These are phyloP conservation scores for Maudiozyma humilis DNA, from an alignment of 1,139 yeast genomes.

Conservation along the genomic window DNA sequence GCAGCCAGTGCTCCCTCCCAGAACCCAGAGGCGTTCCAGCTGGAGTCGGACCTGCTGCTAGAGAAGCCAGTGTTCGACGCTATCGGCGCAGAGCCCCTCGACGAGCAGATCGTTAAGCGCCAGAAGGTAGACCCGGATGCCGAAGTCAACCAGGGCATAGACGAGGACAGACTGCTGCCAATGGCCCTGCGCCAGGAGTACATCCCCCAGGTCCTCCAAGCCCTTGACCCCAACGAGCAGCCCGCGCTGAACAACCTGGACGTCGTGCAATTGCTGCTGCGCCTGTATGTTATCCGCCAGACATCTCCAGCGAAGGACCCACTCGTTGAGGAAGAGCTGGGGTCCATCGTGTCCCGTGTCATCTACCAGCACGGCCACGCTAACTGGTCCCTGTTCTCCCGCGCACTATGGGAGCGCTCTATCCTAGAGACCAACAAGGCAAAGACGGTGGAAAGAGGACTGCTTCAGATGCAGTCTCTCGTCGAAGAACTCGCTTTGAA, in stretches of 20 bases:
- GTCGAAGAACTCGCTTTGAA: conserved; percentile 82
- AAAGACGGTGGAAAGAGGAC: conserved; percentile 87
- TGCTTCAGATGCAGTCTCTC: conserved; percentile 83
- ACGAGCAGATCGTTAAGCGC: conserved; percentile 34
- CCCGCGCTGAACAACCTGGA: conserved; percentile 68
- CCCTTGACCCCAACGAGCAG: conserved; percentile 73
- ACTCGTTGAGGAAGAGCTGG: conserved; percentile 71
- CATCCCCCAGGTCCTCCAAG: conserved; percentile 49
- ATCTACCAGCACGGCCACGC: conserved; percentile 39
- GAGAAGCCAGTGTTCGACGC: conserved; percentile 67
- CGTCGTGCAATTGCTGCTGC: conserved; percentile 58
- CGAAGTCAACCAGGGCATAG: conserved; percentile 17
- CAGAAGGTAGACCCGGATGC: conserved; percentile 30
- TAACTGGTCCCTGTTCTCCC: conserved; percentile 66
- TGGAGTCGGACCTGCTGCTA: conserved; percentile 71
- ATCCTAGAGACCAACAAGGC: conserved; percentile 71
- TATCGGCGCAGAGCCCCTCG: conserved; percentile 42
- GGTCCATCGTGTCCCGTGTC: conserved; percentile 66
- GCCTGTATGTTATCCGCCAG: conserved; percentile 56
- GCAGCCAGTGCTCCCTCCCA: conserved; percentile 13
- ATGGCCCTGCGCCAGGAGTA: conserved; percentile 52
- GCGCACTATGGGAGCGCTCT: conserved; percentile 89
- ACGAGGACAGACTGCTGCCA: conserved; percentile 43
- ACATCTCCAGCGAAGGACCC: conserved; percentile 66
- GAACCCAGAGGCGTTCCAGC: conserved; percentile 47